Conservation (phyloP, 2,329 filamentous ascomycete species). For the Allantophomopsis cytisporea region DNA sequence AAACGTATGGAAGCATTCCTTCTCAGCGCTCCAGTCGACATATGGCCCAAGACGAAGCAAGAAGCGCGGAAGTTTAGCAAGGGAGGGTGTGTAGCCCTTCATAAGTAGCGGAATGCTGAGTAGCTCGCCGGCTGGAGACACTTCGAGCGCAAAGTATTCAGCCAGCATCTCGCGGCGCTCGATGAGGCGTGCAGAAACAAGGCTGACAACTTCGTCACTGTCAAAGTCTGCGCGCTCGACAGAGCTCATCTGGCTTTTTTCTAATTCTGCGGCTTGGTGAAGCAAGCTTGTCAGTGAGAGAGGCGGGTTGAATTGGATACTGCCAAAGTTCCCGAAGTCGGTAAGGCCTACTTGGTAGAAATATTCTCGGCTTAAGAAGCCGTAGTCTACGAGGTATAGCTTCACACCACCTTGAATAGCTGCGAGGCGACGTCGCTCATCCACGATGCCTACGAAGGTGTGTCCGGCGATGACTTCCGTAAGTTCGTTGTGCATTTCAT, state of each 20-base stretch:
- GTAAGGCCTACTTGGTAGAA: conserved; percentile 93
- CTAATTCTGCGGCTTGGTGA: conserved; percentile 56
- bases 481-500: conserved; percentile 69
- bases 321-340: conserved; percentile 90
- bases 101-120: conserved; percentile 70
- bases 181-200: conserved; percentile 56
- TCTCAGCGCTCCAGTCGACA: conserved; percentile 77
- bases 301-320: conserved; percentile 66
- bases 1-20: conserved; percentile 73
- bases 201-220: conserved; percentile 48
- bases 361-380: conserved; percentile 72
- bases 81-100: conserved; percentile 75
- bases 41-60: conserved; percentile 77
- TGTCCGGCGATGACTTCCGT: conserved; percentile 80
- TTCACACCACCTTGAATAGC: conserved; percentile 89
- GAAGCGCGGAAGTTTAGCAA: conserved; percentile 82
- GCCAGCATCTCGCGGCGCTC: conserved; percentile 71
- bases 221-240: conserved; percentile 40
- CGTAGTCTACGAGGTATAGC: conserved; percentile 87
- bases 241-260: conserved; percentile 31
- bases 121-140: conserved; percentile 66
- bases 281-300: conserved; percentile 61
- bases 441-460: conserved; percentile 88
- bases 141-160: conserved; percentile 84
- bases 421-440: conserved; percentile 74